phyloP scores from a whole-genome alignment of 148 eudicot species.

The Rhododendron williamsianum region DNA sequence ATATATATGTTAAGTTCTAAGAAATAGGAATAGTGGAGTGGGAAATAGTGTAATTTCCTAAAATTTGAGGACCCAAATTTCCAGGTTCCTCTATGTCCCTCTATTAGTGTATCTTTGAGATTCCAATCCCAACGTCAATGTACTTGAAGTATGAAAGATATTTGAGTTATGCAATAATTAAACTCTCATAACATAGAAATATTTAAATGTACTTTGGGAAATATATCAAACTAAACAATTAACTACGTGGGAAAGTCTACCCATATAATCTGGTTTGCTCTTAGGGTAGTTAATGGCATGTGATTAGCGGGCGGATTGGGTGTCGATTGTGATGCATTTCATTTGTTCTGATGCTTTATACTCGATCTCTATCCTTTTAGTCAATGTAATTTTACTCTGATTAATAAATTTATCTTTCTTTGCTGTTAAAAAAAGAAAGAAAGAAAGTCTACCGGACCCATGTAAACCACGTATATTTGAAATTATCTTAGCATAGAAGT shows the following conservation, averaged over 20 bases:
- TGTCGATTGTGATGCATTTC: too few species aligned
- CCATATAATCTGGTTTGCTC: too few species aligned
- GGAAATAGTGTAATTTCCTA: neutral
- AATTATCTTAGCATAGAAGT: neutral
- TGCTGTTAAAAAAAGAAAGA: too few species aligned
- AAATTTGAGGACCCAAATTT: neutral
- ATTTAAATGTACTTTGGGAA: too few species aligned
- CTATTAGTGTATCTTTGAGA: neutral
- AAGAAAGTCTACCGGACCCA: neutral
- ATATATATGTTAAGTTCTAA: neutral
- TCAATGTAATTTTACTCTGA: too few species aligned
- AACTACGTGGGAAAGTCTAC: too few species aligned
- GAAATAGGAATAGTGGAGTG: neutral
- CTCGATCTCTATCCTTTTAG: too few species aligned
- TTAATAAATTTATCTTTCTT: too few species aligned
- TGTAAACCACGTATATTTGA: neutral
- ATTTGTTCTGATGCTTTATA: too few species aligned
- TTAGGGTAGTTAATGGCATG: too few species aligned
- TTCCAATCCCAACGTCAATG: neutral
- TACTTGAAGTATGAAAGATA: neutral
- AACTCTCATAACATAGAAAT: neutral
- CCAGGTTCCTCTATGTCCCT: neutral
- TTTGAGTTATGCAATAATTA: neutral
- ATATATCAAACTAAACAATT: too few species aligned
- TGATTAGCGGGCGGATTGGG: too few species aligned